Conservation (phyloP, 345 rosid genomes). For the Aurinia saxatilis region DNA sequence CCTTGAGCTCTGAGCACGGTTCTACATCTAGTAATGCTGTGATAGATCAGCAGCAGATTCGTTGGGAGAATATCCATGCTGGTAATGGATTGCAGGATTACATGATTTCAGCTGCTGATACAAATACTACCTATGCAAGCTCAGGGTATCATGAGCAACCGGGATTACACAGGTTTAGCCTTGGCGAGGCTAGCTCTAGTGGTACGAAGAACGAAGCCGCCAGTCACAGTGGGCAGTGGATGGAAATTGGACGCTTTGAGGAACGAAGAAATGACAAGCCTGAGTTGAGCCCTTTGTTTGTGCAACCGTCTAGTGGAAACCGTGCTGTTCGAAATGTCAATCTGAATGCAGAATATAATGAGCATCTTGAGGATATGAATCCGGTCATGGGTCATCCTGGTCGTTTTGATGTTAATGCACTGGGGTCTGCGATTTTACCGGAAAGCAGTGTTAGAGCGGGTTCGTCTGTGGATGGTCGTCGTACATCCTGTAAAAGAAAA, state of each 20-base stretch:
- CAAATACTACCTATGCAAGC: constrained; percentile 30
- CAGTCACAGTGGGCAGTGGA: constrained; percentile 36
- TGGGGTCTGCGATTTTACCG: constrained; percentile 29
- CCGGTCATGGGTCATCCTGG: constrained; percentile 37
- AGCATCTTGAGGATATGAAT: constrained; percentile 36
- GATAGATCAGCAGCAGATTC: constrained; percentile 54
- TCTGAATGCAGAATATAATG: constrained; percentile 48
- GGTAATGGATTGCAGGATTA: constrained; percentile 43
- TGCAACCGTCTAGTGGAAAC: constrained; percentile 38
- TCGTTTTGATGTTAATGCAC: constrained; percentile 31
- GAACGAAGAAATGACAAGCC: constrained; percentile 36
- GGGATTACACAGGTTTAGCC: constrained; percentile 38
- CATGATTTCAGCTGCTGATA: constrained; percentile 38
- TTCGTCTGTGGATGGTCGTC: constrained; percentile 48
- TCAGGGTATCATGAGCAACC: constrained; percentile 49
- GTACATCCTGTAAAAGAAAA: constrained; percentile 72
- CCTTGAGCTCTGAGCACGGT: constrained; percentile 69
- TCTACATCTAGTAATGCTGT: constrained; percentile 57
- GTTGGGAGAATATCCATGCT: constrained; percentile 52
- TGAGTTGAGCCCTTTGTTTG: constrained; percentile 34
- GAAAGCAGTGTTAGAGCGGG: constrained; percentile 39
- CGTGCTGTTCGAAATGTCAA: constrained; percentile 41
- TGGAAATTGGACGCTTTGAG: constrained; percentile 43
- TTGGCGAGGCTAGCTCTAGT: constrained; percentile 34
- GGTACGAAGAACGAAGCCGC: constrained; percentile 34